phyloP scores from a whole-genome alignment of 495 filamentous ascomycete species.

The Penicillium turbatum region DNA sequence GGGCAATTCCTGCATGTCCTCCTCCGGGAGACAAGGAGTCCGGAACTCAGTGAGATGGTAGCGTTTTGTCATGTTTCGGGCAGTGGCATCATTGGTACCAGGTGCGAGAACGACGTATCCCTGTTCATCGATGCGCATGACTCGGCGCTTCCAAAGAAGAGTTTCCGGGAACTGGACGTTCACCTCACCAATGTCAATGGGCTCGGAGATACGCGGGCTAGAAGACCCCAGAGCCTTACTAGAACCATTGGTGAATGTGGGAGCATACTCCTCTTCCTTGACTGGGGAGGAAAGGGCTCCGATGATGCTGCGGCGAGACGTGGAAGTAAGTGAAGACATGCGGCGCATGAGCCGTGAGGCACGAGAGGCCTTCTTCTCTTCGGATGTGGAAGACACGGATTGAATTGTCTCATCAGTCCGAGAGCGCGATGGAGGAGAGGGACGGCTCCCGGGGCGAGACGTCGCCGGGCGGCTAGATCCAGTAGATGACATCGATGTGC shows the following conservation, averaged over 20 bases:
- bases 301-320: constrained; percentile 56
- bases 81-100: constrained; percentile 41
- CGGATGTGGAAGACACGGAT: constrained; percentile 41
- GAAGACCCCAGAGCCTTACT: constrained; percentile 28
- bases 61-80: constrained; percentile 58
- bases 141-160: constrained; percentile 85
- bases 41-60: constrained; percentile 81
- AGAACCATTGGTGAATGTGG: constrained; percentile 35
- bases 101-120: constrained; percentile 72
- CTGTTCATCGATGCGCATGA: constrained; percentile 69
- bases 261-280: constrained; percentile 54
- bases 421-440: constrained; percentile 38
- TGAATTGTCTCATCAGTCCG: constrained; percentile 33
- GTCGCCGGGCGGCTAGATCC: constrained; percentile 26
- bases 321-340: constrained; percentile 65
- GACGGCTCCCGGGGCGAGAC: constrained; percentile 35
- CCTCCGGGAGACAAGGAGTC: constrained; percentile 72
- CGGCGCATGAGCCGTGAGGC: constrained; percentile 74
- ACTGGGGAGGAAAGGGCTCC: constrained; percentile 53
- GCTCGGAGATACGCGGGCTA: constrained; percentile 21
- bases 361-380: constrained; percentile 63
- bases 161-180: constrained; percentile 94
- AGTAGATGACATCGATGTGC: constrained; percentile 35
- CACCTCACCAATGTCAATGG: constrained; percentile 74
- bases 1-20: constrained; percentile 83